These are phyloP conservation scores for Annulohypoxylon truncatum DNA, from an alignment of 2,329 filamentous ascomycete genomes.

Conservation along the genomic window DNA sequence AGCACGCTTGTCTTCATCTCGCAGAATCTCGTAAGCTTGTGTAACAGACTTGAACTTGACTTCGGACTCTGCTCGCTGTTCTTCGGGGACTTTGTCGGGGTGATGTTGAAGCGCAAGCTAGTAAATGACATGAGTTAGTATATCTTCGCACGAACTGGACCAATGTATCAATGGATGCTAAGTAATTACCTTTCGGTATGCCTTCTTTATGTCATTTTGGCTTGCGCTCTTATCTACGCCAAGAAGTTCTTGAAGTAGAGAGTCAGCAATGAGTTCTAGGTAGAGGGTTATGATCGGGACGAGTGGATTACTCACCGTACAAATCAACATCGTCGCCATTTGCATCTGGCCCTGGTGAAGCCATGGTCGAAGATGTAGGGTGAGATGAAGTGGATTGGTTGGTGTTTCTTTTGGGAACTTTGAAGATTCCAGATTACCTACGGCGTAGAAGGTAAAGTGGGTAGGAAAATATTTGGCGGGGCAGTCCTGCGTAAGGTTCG, in stretches of 20 bases:
- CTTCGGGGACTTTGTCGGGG: constrained; percentile 93
- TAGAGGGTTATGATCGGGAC: neutral
- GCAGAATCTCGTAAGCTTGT: constrained; percentile 97
- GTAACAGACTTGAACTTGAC: constrained; percentile 92
- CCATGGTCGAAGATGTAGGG: constrained; percentile 41
- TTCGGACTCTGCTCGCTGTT: constrained; percentile 86
- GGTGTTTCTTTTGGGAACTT: constrained; percentile 12
- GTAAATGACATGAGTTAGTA: constrained; percentile 18
- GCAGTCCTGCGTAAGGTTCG: constrained; percentile 28
- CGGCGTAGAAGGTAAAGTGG: constrained; percentile 37
- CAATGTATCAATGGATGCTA: neutral
- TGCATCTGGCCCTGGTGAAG: constrained; percentile 43
- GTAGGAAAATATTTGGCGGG: constrained; percentile 48
- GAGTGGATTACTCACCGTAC: constrained; percentile 57
- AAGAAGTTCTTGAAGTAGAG: constrained; percentile 73
- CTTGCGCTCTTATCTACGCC: constrained; percentile 77
- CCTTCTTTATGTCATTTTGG: constrained; percentile 90
- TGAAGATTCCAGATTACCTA: constrained; percentile 15
- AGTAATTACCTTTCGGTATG: constrained; percentile 84
- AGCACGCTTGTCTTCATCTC: constrained; percentile 91
- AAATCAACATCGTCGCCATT: constrained; percentile 65
- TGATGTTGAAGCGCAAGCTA: constrained; percentile 89
- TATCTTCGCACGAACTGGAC: constrained; percentile 5
- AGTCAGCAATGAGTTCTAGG: constrained; percentile 24
- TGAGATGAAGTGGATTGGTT: constrained; percentile 9